Base-by-base conservation (phyloP, 2,329 filamentous ascomycete genomes). In the Thielaviopsis musarum region DNA sequence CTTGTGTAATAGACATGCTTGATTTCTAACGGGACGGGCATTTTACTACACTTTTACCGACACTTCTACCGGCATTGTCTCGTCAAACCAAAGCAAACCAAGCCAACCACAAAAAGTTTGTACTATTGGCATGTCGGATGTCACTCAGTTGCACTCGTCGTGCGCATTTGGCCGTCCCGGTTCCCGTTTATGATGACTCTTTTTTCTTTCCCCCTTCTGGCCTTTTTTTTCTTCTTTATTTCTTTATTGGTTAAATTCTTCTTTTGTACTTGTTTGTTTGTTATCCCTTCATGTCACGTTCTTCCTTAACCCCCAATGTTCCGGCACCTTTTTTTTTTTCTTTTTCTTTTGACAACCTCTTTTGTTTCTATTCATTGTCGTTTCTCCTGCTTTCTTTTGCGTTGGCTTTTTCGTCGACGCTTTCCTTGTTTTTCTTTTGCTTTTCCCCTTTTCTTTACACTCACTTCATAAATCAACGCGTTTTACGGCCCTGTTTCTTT, bases 381-480 rank as follows among this genome's bases (percentile, higher is more conserved):
- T 34, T 9, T 34, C 6, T 34, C 10, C 10, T 34, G 30, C 30
- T 12, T 34, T 9, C 30, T 34, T 10, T 12, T 10, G 30, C 30
- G 30, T 12, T 10, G 30, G 30, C 30, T 10, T 34, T 34, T 52
- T 52, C 48, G n/a, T 52, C 48, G n/a, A 17, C 26, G 41, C 57
- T 62, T 63, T 26, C 59, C 61, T 62, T 59, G 34, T 28, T 61
- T 62, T 54, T 59, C 51, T 49, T 60, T 51, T 52, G 24, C 38
- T 26, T 49, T 60, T 26, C 45, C 55, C 52, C 21, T 59, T 45
- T 41, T 57, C n/a, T 53, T 57, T 59, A 24, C 22, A 52, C 38
- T 58, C 52, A 59, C 28, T 10, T 52, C 52, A 54, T 61, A 34
- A n/a, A 52, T 56, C 48, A 41, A 21, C 55, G 55, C 30, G 19